Base-by-base conservation (phyloP, 495 filamentous ascomycete species). In the Podospora pseudocomata region DNA sequence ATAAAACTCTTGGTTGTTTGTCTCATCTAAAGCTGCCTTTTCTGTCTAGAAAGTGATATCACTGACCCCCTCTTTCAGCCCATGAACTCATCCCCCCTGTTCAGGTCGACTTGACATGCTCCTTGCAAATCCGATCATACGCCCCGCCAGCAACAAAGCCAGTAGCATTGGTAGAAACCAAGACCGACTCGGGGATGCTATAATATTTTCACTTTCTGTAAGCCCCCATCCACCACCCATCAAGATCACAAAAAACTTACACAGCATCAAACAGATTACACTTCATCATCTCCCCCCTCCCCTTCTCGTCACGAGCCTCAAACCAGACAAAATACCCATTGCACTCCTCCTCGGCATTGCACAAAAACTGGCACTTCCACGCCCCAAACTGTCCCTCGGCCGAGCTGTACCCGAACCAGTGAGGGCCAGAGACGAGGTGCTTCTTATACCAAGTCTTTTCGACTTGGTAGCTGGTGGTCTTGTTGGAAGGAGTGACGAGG, bases 311-410 rank as follows among this genome's bases (percentile, higher is more conserved):
- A 6, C 23, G 23, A 23, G 2, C 15, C 61, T 76, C 68, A 56
- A 73, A 76, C 67, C 65, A 74, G 13, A 72, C 69, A 68, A 78
- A 75, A 64, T 72, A 80, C 19, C 73, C 71, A n/a, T 64, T 68
- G 58, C 78, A 79, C 2, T 62, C 58, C 9, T 28, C 62, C 1
- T 61, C 70, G 2, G 72, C 72, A 53, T 80, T 80, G 71, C 78
- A 80, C 6, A 64, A 70, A 27, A 71, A 79, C 74, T 79, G 77
- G 66, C 78, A 80, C 68, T 77, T 77, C 65, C 73, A 79, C 2
- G 75, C 71, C 20, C 70, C 77, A 28, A 73, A 77, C 1, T 70
- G 73, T 3, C 73, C 72, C 20, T 44, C 67, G 13, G 49, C 19
- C 7, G 7, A 11, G 15, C 15, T 49, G 15, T 49, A 49, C 9